These are phyloP conservation scores for Exophiala sp. DNA, from an alignment of 2,329 filamentous ascomycete species.

Conservation along the genomic window DNA sequence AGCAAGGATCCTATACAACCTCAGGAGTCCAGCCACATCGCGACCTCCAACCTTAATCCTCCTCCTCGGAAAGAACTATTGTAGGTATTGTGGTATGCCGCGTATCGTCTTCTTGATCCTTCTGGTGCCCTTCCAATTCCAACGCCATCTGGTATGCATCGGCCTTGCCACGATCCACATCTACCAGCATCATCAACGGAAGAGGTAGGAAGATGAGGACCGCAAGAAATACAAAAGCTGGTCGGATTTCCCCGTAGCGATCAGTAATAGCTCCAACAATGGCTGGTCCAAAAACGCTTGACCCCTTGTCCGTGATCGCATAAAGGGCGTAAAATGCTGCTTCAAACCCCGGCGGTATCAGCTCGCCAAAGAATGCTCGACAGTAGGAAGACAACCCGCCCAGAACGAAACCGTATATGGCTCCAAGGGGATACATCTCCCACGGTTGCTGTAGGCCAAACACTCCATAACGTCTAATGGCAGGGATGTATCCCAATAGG, in stretches of 20 bases:
- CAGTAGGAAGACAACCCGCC: conserved; percentile 93
- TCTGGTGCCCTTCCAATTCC: conserved; percentile 37
- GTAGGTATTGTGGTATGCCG: conserved; percentile 22
- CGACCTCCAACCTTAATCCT: conserved; percentile 9
- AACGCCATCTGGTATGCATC: conserved; percentile 65
- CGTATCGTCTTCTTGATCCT: conserved; percentile 3
- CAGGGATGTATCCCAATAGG: conserved; percentile 79
- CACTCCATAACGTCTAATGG: conserved; percentile 69
- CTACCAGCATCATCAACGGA: conserved; percentile 77
- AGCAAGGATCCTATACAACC: conserved; percentile 8
- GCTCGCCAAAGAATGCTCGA: conserved; percentile 83
- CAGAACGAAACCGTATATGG: conserved; percentile 87
- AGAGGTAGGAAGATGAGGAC: conserved; percentile 79
- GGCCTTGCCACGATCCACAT: conserved; percentile 73
- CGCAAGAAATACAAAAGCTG: conserved; percentile 89
- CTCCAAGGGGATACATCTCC: conserved; percentile 94
- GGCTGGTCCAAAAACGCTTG: conserved; percentile 86
- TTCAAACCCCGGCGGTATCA: conserved; percentile 91
- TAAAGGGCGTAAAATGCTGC: conserved; percentile 96
- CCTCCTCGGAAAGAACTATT: conserved; percentile 24
- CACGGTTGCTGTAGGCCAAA: conserved; percentile 87
- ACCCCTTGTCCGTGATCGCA: conserved; percentile 96
- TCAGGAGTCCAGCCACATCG: neutral
- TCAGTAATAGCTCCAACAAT: conserved; percentile 94
- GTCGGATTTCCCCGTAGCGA: conserved; percentile 71